Base-by-base conservation (phyloP, 2,329 filamentous ascomycete genomes). In the Podosphaera aphanis region DNA sequence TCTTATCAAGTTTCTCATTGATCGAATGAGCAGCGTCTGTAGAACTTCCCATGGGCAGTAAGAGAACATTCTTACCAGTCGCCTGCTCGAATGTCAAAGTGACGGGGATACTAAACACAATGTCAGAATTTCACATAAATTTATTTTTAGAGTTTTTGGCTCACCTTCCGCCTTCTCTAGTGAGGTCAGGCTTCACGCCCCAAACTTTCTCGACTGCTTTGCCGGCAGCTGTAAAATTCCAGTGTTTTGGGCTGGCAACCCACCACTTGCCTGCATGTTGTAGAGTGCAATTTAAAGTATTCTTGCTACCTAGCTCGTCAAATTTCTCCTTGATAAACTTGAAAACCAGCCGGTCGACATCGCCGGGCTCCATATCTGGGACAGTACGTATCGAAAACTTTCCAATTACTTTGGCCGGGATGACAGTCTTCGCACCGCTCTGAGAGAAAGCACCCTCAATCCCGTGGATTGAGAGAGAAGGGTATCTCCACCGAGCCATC, bases 361-460 rank as follows among this genome's bases (percentile, higher is more conserved):
- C 75, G 47, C 84, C 77, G 55, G 84, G 84, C 61, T 94, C 82
- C 90, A 98, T 98, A 66, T 98, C 76, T 45, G 90, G 90, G 19
- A 98, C 90, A 31, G 86, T 95, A 55, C 90, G 79, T 65, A 98
- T 94, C 44, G 83, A 93, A 70, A 98, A 98, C 68, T 98, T 98
- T 65, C 90, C 90, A 57, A 79, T 82, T 48, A 98, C 90, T 70
- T 94, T 94, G 58, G 90, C 88, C 2, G 90, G 90, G 56, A 98
- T 98, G 57, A 98, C 90, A 1, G 90, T 98, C 74, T 98, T 98
- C 47, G 86, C 90, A 41, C 90, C 90, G 5, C 86, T 81, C 1
- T 82, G 79, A 39, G 82, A 88, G 68, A 93, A 98, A 44, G 85
- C 90, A 49, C 90, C 90, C 65, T 98, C 90, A 53, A 98, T 66